Conservation (phyloP, 495 filamentous ascomycete genomes). For the Penicillium canariense region DNA sequence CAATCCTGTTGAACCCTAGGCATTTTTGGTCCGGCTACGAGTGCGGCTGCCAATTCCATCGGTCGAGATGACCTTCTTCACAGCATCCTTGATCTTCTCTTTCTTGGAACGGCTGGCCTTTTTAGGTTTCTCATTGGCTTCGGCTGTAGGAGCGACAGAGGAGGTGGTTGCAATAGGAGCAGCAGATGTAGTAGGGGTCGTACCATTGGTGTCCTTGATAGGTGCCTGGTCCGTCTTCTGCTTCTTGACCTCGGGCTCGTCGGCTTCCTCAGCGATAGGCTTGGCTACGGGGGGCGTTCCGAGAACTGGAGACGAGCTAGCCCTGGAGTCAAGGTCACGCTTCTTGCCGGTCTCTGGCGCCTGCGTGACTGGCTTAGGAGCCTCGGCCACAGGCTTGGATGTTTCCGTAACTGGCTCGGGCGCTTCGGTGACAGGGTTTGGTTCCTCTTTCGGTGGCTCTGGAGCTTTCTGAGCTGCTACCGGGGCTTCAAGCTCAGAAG, state of each 20-base stretch:
- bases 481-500: slow-evolving; percentile 10
- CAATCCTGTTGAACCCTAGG: slow-evolving; percentile 1
- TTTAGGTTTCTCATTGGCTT: slow-evolving; percentile 25
- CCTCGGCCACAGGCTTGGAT: slow-evolving; percentile 19
- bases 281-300: slow-evolving; percentile 4
- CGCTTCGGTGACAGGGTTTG: slow-evolving; percentile 16
- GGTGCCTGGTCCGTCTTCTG: slow-evolving; percentile 26
- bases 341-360: slow-evolving; percentile 30
- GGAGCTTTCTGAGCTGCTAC: not conserved
- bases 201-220: slow-evolving; percentile 15
- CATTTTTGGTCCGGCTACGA: slow-evolving; percentile 40
- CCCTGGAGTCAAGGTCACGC: slow-evolving; percentile 29
- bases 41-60: slow-evolving; percentile 44
- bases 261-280: slow-evolving; percentile 7
- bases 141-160: not conserved
- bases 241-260: slow-evolving; percentile 29
- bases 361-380: not conserved
- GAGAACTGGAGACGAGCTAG: not conserved
- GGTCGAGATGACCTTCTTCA: slow-evolving; percentile 31
- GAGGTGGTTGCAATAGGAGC: not conserved
- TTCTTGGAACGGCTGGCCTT: slow-evolving; percentile 37
- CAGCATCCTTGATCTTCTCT: slow-evolving; percentile 33
- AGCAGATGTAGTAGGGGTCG: slow-evolving; percentile 1
- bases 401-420: not conserved
- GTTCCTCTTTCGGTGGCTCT: slow-evolving; percentile 1